These are phyloP conservation scores for Botrytis fragariae DNA, from an alignment of 2,329 filamentous ascomycete species.

Conservation along the genomic window DNA sequence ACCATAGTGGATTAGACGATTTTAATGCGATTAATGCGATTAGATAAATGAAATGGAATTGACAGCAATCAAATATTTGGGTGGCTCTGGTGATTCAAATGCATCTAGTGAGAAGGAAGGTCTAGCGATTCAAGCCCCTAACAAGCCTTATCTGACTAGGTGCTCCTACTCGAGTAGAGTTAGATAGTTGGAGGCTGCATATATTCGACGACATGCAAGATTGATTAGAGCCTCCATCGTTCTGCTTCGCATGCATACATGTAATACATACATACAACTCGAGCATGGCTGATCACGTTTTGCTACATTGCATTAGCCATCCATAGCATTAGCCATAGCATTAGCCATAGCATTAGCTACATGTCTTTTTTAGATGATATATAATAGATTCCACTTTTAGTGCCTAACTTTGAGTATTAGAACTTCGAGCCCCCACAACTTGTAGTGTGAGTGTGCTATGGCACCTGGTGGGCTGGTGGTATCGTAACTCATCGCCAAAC, in stretches of 20 bases:
- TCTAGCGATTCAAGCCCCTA: neutral
- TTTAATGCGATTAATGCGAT: neutral
- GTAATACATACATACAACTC: neutral
- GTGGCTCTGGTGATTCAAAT: neutral
- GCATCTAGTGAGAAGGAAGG: neutral
- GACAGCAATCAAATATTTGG: neutral
- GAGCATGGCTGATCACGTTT: neutral
- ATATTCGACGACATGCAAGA: neutral
- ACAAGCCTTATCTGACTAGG: neutral
- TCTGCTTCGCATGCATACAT: neutral
- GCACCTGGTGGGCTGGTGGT: neutral
- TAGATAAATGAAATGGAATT: neutral
- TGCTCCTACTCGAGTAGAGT: neutral
- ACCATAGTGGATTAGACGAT: neutral
- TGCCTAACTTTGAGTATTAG: neutral
- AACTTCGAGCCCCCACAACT: neutral
- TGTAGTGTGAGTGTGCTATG: neutral
- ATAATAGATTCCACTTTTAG: neutral
- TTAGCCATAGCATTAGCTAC: neutral
- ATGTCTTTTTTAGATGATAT: neutral
- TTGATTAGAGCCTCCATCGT: neutral
- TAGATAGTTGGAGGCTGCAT: neutral
- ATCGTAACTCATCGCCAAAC: neutral
- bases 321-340: neutral
- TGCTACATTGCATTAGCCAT: neutral